phyloP scores from a whole-genome alignment of 305 asterid genomes.

The Ilex paraguariensis region DNA sequence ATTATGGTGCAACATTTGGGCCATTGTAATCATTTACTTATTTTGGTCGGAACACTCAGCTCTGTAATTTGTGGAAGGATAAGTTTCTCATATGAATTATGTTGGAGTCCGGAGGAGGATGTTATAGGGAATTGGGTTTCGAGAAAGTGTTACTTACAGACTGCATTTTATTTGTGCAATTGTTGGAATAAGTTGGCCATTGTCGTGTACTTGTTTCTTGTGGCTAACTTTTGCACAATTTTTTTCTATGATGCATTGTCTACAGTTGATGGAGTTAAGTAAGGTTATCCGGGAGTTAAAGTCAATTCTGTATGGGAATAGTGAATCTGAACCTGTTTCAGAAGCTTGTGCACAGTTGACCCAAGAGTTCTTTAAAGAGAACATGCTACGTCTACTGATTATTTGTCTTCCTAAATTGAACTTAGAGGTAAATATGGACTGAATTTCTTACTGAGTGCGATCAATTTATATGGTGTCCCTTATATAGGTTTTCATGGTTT shows the following conservation, averaged over 20 bases:
- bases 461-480: neutral
- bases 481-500: neutral
- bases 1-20: no score
- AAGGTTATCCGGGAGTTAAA: constrained; percentile 55
- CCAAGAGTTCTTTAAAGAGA: constrained; percentile 59
- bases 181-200: neutral
- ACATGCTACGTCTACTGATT: constrained; percentile 69
- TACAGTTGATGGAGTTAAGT: constrained; percentile 65
- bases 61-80: no score
- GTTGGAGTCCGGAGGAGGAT: neutral
- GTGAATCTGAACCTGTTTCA: constrained; percentile 64
- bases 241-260: neutral
- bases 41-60: no score
- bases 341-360: constrained; percentile 80
- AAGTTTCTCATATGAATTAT: no score
- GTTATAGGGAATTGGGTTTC: neutral
- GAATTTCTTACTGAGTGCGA: neutral
- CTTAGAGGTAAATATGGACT: constrained; percentile 57
- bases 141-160: neutral
- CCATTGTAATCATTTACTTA: no score
- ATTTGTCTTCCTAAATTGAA: constrained; percentile 61
- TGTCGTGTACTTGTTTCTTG: neutral
- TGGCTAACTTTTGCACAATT: neutral
- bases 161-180: neutral
- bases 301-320: constrained; percentile 61